phyloP scores from a whole-genome alignment of 345 rosid species.

The Hibiscus mutabilis region DNA sequence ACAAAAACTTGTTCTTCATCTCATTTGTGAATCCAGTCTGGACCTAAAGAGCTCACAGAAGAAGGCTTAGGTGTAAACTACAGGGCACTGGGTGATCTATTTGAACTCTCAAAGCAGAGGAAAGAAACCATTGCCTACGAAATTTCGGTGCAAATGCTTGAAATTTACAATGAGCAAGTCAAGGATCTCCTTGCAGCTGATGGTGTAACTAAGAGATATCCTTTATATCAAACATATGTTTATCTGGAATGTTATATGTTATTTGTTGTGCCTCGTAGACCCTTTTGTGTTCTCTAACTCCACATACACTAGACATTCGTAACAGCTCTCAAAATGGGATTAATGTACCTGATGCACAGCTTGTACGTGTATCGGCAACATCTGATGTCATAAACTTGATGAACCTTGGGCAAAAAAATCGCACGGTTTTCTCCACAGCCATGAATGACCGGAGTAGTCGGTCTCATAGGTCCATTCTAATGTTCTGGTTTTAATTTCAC shows the following conservation, averaged over 20 bases:
- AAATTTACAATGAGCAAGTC: constrained; percentile 95
- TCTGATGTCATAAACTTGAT: constrained; percentile 73
- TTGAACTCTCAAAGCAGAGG: constrained; percentile 62
- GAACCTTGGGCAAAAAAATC: constrained; percentile 81
- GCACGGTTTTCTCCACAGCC: constrained; percentile 81
- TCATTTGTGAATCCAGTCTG: constrained; percentile 48
- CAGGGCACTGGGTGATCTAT: constrained; percentile 83
- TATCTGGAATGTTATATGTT: constrained; percentile 4
- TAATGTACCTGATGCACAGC: constrained; percentile 88
- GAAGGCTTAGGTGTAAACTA: constrained; percentile 84
- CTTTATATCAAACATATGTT: constrained; percentile 25
- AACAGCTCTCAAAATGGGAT: constrained; percentile 83
- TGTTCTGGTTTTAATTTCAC: neutral
- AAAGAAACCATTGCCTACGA: constrained; percentile 53
- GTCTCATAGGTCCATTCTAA: constrained; percentile 69
- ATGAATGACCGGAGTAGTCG: constrained; percentile 96
- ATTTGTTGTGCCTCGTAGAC: neutral
- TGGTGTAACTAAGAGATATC: constrained; percentile 75
- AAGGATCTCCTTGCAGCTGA: constrained; percentile 79
- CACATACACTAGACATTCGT: constrained; percentile 71
- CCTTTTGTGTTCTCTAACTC: constrained; percentile 32
- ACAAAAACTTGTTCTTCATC: neutral
- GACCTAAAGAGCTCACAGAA: constrained; percentile 78
- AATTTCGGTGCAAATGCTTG: constrained; percentile 92
- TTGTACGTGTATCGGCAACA: constrained; percentile 73